phyloP scores from a whole-genome alignment of 768 basidiomycete species.

The Epithele typhae region DNA sequence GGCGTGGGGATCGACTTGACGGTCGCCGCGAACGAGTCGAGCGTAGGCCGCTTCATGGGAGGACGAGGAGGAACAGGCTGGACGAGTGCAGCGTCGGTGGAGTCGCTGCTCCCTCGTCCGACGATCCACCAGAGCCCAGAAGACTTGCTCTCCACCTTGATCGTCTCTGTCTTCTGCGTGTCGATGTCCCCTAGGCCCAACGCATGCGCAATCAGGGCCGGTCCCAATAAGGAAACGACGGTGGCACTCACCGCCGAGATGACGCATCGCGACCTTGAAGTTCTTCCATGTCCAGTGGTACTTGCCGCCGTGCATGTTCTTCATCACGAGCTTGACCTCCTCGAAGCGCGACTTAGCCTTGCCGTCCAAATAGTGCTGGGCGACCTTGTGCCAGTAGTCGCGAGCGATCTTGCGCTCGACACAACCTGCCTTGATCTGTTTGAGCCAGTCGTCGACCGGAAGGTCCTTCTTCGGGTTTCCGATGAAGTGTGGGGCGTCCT shows the following conservation, averaged over 20 bases:
- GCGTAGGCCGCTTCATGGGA: constrained; percentile 16
- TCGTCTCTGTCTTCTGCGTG: constrained; percentile 49
- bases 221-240: background rate
- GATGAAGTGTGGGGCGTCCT: constrained; percentile 58
- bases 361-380: constrained; percentile 69
- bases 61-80: constrained; percentile 8
- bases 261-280: constrained; percentile 72
- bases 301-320: constrained; percentile 69
- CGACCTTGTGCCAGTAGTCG: constrained; percentile 82
- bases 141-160: constrained; percentile 52
- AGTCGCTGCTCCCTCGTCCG: constrained; percentile 41
- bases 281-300: constrained; percentile 85
- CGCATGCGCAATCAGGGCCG: background rate
- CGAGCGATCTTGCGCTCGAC: constrained; percentile 65
- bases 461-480: constrained; percentile 68
- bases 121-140: constrained; percentile 51
- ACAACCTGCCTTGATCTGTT: constrained; percentile 69
- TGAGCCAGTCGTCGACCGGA: constrained; percentile 70
- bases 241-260: constrained; percentile 71
- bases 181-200: constrained; percentile 62
- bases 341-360: constrained; percentile 64
- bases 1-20: constrained; percentile 24
- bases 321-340: constrained; percentile 70
- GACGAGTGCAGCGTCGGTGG: constrained; percentile 23
- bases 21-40: constrained; percentile 20